Conservation (phyloP, 2,329 filamentous ascomycete species). For the Microcyclosporella mali region DNA sequence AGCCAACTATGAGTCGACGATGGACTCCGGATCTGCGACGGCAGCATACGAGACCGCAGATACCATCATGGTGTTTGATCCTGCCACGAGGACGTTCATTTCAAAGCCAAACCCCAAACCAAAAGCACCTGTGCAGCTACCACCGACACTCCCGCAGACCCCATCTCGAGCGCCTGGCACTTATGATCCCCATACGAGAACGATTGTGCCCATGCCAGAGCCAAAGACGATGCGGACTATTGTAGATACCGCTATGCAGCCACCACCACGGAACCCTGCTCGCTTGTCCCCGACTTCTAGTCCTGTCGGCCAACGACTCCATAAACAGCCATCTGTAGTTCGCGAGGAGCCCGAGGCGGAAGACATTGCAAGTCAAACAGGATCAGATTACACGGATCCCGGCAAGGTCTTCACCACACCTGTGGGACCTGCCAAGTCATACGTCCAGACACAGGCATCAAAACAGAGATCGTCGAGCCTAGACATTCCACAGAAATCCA, state of each 20-base stretch:
- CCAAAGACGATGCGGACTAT: slow-evolving; percentile 7
- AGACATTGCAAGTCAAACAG: slow-evolving; percentile 11
- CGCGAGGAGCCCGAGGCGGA: slow-evolving; percentile 29
- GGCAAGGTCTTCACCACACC: slow-evolving; percentile 16
- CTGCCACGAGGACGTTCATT: slow-evolving; percentile 26
- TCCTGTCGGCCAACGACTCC: slow-evolving; percentile 16
- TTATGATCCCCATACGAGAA: slow-evolving; percentile 29
- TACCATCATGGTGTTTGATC: slow-evolving; percentile 29
- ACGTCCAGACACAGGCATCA: slow-evolving; percentile 11
- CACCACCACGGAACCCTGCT: slow-evolving; percentile 29
- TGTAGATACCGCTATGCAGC: slow-evolving; percentile 19
- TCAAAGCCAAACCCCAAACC: slow-evolving; percentile 19
- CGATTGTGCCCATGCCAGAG: slow-evolving; percentile 20
- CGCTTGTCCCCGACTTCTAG: slow-evolving; percentile 24
- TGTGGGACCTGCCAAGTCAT: slow-evolving; percentile 21
- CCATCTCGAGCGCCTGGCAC: slow-evolving; percentile 18
- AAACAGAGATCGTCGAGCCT: slow-evolving; percentile 28
- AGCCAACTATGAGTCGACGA: slow-evolving; percentile 7
- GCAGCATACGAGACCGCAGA: slow-evolving; percentile 19
- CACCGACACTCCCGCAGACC: slow-evolving; percentile 5
- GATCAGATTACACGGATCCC: slow-evolving; percentile 1
- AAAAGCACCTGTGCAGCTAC: slow-evolving; percentile 9
- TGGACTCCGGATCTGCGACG: slow-evolving; percentile 1
- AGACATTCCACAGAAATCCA: slow-evolving; percentile 26
- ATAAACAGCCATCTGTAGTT: slow-evolving; percentile 32